Base-by-base conservation (phyloP, 2,329 filamentous ascomycete genomes). In the Sporothrix variecibatus region DNA sequence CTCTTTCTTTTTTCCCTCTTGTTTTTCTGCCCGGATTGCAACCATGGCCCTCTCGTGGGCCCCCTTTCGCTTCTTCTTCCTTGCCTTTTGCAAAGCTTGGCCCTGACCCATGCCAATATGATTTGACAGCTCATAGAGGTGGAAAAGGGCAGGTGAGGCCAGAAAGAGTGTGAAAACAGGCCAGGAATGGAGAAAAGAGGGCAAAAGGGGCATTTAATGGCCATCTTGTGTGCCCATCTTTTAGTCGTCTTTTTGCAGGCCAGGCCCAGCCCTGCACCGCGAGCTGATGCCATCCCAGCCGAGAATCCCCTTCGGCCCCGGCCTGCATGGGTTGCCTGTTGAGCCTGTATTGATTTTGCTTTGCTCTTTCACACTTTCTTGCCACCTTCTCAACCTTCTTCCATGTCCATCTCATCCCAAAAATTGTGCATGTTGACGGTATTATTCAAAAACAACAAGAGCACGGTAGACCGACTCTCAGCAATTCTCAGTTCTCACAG, bases 1-100 rank as follows among this genome's bases (percentile, higher is more conserved):
- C 31, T 23, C 31, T 70, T 15, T 12, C 20, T 46, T 15, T n/a
- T 46, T 34, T 65, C 20, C 17, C 62, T 34, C n/a, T 40, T 6
- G 12, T 43, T n/a, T 53, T 9, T 58, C 51, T 58, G 26, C 46
- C 26, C 67, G 28, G 67, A 56, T 53, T 69, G 46, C 67, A 31
- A 69, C 67, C 46, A 69, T 69, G 43, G 67, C 67, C 67, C 20
- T 69, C 15, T 38, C 28, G 31, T 38, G 67, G 67, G 67, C 67
- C 46, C 28, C 67, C 20, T 51, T 53, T 68, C 9, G 31, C 26
- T 26, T 49, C 43, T 49, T 67, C 46, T n/a, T 51, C 43, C 26
- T 68, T n/a, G 62, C 38, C 38, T 28, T 23, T 23, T 31, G 17
- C 15, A 28, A 46, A 58, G 68, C 68, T 71, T 71, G 34, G 68